Evolutionary conservation across 148 eudicot genomes (phyloP), one percentile per base, ranked within the genome.

Genomic region (Cornus suecica): DNA sequence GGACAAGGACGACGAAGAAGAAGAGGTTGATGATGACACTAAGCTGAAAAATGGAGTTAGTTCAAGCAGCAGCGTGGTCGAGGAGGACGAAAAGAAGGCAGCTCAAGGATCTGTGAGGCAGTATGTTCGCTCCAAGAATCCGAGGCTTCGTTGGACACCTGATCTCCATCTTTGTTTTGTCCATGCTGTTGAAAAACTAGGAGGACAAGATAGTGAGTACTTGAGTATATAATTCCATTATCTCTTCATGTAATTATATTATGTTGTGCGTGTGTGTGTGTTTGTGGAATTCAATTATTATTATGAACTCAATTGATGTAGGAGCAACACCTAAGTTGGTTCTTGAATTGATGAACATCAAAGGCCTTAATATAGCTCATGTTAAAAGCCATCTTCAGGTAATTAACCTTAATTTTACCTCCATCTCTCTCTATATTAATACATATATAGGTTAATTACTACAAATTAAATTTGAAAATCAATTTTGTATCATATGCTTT

Each of bases 331-430:
- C 98, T 5, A 94, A 94, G 77, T 79, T 90, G 81, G 98, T 94
- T 75, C 98, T 94, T 78, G 91, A 91, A 74, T 66, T 91, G 84
- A 94, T 93, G 98, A 91, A 94, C 78, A 76, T 94, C 80, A 94
- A 94, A 87, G 98, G 97, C 60, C 88, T 94, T 24, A 94, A 97
- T 75, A 94, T 94, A 73, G 92, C 97, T 83, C 98, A 94, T 87
- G 91, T 94, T 79, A 94, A 94, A 85, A 94, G 98, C 84, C 98
- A 94, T 84, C 89, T 94, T 82, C 98, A 94, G 92, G 98, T 93
- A 82, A 68, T 16, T 52, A 15, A 15, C 8, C 8, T 7, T 4
- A 7, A 7, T 52, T n/a, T n/a, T n/a, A n/a, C n/a, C n/a, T n/a
- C n/a, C n/a, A n/a, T n/a, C n/a, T n/a, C n/a, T n/a, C n/a, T n/a